Evolutionary conservation across 2,329 filamentous ascomycete genomes (phyloP), one percentile per base, ranked within the genome.

Genomic region (Curvularia lunata): DNA sequence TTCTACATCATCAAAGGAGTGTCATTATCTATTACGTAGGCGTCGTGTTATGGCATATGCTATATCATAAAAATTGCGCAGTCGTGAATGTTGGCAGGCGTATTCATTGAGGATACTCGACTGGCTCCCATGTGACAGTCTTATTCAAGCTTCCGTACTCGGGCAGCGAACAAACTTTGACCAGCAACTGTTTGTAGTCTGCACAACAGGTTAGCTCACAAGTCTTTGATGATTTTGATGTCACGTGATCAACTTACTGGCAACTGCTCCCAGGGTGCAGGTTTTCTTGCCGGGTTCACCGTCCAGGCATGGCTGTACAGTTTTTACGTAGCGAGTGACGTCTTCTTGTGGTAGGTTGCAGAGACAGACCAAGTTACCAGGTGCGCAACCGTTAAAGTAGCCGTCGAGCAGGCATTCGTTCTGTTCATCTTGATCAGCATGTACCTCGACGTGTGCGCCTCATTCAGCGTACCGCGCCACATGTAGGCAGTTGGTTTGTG

Each of bases 291-390:
- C 63, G 7, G 25, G 48, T 2, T 42, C 42, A n/a, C 61, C 58
- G 21, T 68, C 61, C 1, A 69, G 45, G 49, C 65, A 69, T 9
- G 65, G 63, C 48, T 66, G 57, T 18, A 67, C 65, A 12, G 58
- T 49, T 16, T 50, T 32, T 4, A 66, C 59, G n/a, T 67, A 67
- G 30, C 50, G 54, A 8, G 38, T 54, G 40, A 69, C 52, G 10
- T 64, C 60, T 8, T 38, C 47, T 30, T 69, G 66, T 1, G 63
- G 52, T 5, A 65, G 54, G 21, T 49, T 63, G 49, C 66, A 69
- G 9, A 67, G 46, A n/a, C 56, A 57, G 5, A 19, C 52, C 3
- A 66, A 48, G 27, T 67, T 50, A 7, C 37, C 37, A 13, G 52
- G 47, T 8, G 47, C 42, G 61, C 61, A 45, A 40, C 50, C 28